Conservation (phyloP, 1,284 basidiomycete species). For the Boletus smithii region DNA sequence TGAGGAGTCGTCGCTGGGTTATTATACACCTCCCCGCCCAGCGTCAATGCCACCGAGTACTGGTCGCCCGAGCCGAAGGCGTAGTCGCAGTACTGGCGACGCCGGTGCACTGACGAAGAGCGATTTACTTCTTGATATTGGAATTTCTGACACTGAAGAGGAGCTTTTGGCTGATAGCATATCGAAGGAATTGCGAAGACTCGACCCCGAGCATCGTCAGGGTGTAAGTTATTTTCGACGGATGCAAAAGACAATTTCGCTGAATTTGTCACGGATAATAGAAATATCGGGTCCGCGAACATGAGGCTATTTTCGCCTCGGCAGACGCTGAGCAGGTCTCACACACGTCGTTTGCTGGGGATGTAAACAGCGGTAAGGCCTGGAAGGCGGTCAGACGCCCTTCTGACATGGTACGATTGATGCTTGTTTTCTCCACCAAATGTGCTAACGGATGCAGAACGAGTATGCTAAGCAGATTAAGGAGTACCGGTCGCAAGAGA, state of each 20-base stretch:
- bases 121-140: conserved; percentile 42
- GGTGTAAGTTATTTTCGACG: conserved; percentile 41
- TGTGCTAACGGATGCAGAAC: conserved; percentile 51
- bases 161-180: conserved; percentile 62
- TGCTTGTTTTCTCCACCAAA: neutral
- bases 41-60: conserved; percentile 31
- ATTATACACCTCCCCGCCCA: conserved; percentile 31
- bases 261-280: conserved; percentile 22
- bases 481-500: conserved; percentile 75
- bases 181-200: conserved; percentile 61
- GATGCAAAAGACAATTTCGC: neutral
- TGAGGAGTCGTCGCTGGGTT: conserved; percentile 43
- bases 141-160: conserved; percentile 41
- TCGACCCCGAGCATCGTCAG: conserved; percentile 45
- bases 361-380: conserved; percentile 78
- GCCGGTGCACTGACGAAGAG: conserved; percentile 43
- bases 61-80: conserved; percentile 53
- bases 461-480: conserved; percentile 88
- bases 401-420: conserved; percentile 81
- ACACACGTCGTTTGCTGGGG: conserved; percentile 70
- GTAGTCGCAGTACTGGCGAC: conserved; percentile 75
- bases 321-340: conserved; percentile 66
- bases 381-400: conserved; percentile 87
- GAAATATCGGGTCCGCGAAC: conserved; percentile 67
- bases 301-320: conserved; percentile 77